Percentiles rank a stretch among this genome's conserved stretches.
Conservation (phyloP, 805 yeast species). For the Groenewaldozyma salmanticensis region DNA sequence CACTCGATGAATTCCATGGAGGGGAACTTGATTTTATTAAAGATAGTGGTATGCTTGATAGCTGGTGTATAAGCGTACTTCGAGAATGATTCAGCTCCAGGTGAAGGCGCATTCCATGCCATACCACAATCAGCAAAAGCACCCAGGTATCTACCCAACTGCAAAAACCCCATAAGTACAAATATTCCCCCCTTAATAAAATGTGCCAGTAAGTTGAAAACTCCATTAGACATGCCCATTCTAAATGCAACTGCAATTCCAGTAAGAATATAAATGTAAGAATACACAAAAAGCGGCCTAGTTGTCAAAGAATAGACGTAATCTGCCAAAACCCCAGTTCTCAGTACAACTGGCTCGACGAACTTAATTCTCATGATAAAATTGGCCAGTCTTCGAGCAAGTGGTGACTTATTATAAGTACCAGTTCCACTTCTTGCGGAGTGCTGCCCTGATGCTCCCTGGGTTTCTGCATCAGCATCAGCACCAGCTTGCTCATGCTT, state of each 20-base stretch:
- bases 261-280: conserved; percentile 44
- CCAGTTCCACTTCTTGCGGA: background rate
- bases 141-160: conserved; percentile 85
- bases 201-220: conserved; percentile 85
- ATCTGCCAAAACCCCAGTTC: conserved; percentile 24
- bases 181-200: conserved; percentile 95
- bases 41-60: conserved; percentile 1
- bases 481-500: too few species aligned
- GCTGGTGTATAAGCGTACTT: background rate
- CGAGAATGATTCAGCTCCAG: conserved; percentile 13
- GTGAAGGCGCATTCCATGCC: conserved; percentile 75
- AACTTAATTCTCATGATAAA: conserved; percentile 11
- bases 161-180: conserved; percentile 59
- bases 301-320: conserved; percentile 44
- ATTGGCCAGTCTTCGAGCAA: background rate
- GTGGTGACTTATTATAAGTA: too few species aligned
- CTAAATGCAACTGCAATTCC: conserved; percentile 58
- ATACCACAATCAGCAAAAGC: conserved; percentile 66
- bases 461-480: background rate
- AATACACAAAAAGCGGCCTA: conserved; percentile 54
- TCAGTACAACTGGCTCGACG: conserved; percentile 18
- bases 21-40: conserved; percentile 8
- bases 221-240: conserved; percentile 55
- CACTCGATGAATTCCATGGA: conserved; percentile 82
- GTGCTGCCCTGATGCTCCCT: background rate